These are phyloP conservation scores for Fusarium anthophilum DNA, from an alignment of 2,329 filamentous ascomycete genomes.

Conservation along the genomic window DNA sequence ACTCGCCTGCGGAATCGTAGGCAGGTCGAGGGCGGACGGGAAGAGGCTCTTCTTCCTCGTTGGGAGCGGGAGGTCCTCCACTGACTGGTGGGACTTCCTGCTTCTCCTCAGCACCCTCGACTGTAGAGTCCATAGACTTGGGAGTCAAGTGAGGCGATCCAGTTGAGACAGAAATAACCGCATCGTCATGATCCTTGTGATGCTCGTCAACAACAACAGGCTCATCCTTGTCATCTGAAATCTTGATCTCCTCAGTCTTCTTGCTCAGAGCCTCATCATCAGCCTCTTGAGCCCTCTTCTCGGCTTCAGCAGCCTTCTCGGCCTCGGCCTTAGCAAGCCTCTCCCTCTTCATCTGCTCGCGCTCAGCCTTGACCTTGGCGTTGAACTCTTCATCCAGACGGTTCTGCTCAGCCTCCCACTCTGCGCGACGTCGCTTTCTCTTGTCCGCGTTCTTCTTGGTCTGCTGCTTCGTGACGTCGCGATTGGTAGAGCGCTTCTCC, in stretches of 20 bases:
- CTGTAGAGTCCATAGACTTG: constrained; percentile 43
- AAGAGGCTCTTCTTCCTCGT: constrained; percentile 29
- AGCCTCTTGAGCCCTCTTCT: constrained; percentile 21
- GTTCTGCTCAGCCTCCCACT: constrained; percentile 42
- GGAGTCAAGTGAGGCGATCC: constrained; percentile 47
- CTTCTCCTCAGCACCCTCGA: constrained; percentile 43
- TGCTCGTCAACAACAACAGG: constrained; percentile 23
- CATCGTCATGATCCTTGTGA: constrained; percentile 35
- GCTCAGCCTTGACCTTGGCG: constrained; percentile 37
- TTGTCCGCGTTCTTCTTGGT: constrained; percentile 52
- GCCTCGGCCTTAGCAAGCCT: constrained; percentile 26
- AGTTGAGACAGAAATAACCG: constrained; percentile 44
- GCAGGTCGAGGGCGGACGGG: constrained; percentile 39
- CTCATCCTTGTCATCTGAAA: constrained; percentile 9
- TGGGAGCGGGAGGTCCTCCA: constrained; percentile 37
- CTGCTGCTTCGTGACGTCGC: constrained; percentile 54
- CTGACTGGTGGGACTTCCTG: constrained; percentile 47
- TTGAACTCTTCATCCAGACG: constrained; percentile 43
- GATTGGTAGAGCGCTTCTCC: constrained; percentile 58
- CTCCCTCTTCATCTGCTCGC: constrained; percentile 29
- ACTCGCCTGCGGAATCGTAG: constrained; percentile 62
- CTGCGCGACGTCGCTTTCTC: constrained; percentile 43
- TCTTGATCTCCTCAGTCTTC: constrained; percentile 23
- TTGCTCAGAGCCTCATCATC: constrained; percentile 38
- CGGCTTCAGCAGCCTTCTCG: constrained; percentile 32